These are phyloP conservation scores for Brassica rapa DNA, from an alignment of 345 rosid genomes.

Conservation along the genomic window DNA sequence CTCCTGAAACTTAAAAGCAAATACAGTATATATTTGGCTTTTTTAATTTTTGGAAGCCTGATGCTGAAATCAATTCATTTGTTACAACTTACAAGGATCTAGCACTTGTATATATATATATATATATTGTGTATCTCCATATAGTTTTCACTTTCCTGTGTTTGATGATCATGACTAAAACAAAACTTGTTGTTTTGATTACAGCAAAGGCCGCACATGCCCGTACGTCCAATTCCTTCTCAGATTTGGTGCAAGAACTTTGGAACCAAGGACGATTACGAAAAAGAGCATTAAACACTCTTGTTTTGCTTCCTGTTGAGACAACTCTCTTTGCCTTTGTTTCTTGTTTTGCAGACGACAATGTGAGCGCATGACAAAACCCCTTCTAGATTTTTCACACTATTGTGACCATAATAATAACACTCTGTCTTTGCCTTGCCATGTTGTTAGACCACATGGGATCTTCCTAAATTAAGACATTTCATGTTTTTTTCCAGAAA, in stretches of 20 bases:
- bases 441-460: slow-evolving; percentile 31
- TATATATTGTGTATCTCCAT: neutral
- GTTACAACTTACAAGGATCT: neutral
- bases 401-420: slow-evolving; percentile 29
- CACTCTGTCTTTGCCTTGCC: slow-evolving; percentile 30
- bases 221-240: slow-evolving; percentile 95
- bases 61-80: neutral
- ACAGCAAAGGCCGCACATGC: slow-evolving; percentile 97
- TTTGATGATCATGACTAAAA: slow-evolving; percentile 7
- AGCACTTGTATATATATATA: neutral
- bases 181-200: neutral
- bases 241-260: slow-evolving; percentile 99
- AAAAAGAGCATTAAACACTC: slow-evolving; percentile 37
- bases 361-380: slow-evolving; percentile 30
- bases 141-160: slow-evolving; percentile 15
- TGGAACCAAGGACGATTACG: slow-evolving; percentile 72
- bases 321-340: slow-evolving; percentile 8
- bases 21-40: no score
- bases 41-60: neutral
- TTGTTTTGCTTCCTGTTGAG: slow-evolving; percentile 14
- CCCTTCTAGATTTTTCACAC: slow-evolving; percentile 17
- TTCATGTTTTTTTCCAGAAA: slow-evolving; percentile 4
- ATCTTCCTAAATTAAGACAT: slow-evolving; percentile 15
- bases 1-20: neutral
- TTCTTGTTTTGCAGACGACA: slow-evolving; percentile 26